A percentile compares a stretch with the other conserved stretches of the same genome.
These are phyloP conservation scores for Strobilomyces confusus DNA, from an alignment of 768 basidiomycete genomes.

Conservation along the genomic window DNA sequence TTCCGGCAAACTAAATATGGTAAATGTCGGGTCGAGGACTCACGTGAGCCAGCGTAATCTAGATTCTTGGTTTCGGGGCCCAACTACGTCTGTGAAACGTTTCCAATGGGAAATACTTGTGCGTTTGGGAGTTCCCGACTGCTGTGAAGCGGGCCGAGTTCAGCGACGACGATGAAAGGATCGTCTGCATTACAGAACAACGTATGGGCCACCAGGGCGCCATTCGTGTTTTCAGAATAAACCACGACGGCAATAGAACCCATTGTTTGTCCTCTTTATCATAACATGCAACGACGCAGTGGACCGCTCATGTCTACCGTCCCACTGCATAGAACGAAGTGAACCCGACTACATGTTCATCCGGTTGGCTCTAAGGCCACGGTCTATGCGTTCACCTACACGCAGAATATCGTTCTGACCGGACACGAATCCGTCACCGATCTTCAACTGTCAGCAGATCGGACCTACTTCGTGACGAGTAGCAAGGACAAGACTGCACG, in stretches of 20 bases:
- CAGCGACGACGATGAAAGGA: slow-evolving; percentile 75
- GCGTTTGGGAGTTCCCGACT: slow-evolving; percentile 96
- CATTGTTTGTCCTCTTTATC: slow-evolving; percentile 52
- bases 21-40: no score
- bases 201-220: slow-evolving; percentile 92
- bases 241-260: slow-evolving; percentile 74
- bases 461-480: slow-evolving; percentile 93
- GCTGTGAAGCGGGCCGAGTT: slow-evolving; percentile 96
- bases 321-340: slow-evolving; percentile 52
- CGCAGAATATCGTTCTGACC: slow-evolving; percentile 76
- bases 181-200: slow-evolving; percentile 96
- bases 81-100: slow-evolving; percentile 88
- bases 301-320: not conserved
- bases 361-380: slow-evolving; percentile 95
- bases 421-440: slow-evolving; percentile 97
- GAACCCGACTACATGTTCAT: slow-evolving; percentile 78
- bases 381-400: slow-evolving; percentile 85
- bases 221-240: slow-evolving; percentile 86
- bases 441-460: slow-evolving; percentile 84
- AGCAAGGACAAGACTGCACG: slow-evolving; percentile 96
- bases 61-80: slow-evolving; percentile 85
- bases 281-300: not conserved
- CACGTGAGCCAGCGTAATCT: slow-evolving; percentile 58
- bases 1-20: no score
- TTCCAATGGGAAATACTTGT: slow-evolving; percentile 84